phyloP scores from a whole-genome alignment of 148 eudicot genomes.

The Bassia scoparia region DNA sequence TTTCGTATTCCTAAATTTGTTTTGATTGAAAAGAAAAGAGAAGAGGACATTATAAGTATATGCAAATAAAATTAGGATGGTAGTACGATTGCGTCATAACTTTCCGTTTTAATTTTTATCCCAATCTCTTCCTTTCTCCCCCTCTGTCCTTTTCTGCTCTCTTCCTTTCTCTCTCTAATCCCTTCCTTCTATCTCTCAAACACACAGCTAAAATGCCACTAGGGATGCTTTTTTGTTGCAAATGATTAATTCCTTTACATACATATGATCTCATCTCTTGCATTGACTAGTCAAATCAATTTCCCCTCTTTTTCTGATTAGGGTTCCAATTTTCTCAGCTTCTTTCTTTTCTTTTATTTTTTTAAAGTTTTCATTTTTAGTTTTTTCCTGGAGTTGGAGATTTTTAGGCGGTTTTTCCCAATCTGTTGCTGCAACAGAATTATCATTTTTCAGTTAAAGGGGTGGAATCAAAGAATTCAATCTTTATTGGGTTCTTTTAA shows the following conservation, averaged over 20 bases:
- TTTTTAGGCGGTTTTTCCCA: conserved; percentile 26
- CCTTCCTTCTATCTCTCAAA: conserved; percentile 9
- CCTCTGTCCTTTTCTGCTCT: conserved; percentile 15
- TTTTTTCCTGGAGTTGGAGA: conserved; percentile 6
- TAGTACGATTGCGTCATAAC: too few relatives aligned
- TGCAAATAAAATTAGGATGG: too few relatives aligned
- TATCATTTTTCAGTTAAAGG: conserved; percentile 1
- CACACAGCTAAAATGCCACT: conserved; percentile 20
- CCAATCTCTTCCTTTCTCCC: too few relatives aligned
- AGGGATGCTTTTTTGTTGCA: background rate
- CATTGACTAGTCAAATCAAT: conserved; percentile 14
- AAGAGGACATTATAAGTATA: too few relatives aligned
- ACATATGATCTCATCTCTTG: conserved; percentile 6
- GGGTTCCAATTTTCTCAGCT: conserved; percentile 21
- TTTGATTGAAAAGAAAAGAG: too few relatives aligned
- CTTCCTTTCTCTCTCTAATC: conserved; percentile 15
- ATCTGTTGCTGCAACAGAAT: conserved; percentile 2
- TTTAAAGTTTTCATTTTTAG: background rate
- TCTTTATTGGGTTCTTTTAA: background rate
- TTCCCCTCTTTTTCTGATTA: conserved; percentile 13
- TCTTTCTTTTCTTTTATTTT: background rate
- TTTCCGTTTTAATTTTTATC: conserved; percentile 22
- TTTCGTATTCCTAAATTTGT: too few relatives aligned
- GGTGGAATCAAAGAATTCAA: background rate
- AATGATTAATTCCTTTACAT: background rate